A percentile compares a stretch with the other conserved stretches of the same genome.
Conservation (phyloP, 2,329 filamentous ascomycete genomes). For the Pestalotiopsis sp. region DNA sequence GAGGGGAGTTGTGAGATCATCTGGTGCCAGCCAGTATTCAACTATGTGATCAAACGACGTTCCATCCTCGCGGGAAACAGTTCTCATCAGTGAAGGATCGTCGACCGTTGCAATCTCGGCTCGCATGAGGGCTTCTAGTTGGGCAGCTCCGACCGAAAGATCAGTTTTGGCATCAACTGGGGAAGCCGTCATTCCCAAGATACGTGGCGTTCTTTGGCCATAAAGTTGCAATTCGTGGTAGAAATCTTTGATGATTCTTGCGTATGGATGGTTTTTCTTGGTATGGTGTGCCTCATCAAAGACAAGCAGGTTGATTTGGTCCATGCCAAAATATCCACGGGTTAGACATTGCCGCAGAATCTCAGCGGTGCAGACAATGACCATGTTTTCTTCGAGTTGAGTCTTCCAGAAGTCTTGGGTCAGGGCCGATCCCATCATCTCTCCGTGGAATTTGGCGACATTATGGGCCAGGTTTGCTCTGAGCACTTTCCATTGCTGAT, state of each 20-base stretch:
- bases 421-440: conserved; percentile 51
- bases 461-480: conserved; percentile 78
- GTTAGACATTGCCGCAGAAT: conserved; percentile 79
- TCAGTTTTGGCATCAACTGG: conserved; percentile 85
- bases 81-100: conserved; percentile 57
- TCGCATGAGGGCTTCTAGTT: conserved; percentile 78
- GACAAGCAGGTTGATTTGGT: conserved; percentile 84
- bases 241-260: conserved; percentile 85
- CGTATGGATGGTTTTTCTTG: conserved; percentile 92
- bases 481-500: conserved; percentile 85
- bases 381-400: conserved; percentile 68
- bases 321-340: conserved; percentile 79
- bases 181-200: conserved; percentile 97
- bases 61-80: conserved; percentile 32
- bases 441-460: conserved; percentile 76
- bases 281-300: conserved; percentile 97
- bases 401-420: conserved; percentile 53
- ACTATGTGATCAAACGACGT: conserved; percentile 52
- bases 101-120: conserved; percentile 79
- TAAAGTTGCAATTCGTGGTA: conserved; percentile 59
- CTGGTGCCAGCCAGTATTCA: conserved; percentile 50
- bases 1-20: conserved; percentile 66
- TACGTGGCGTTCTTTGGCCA: conserved; percentile 62
- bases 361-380: conserved; percentile 90
- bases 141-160: conserved; percentile 68